Evolutionary conservation across 257 asterid species (phyloP), one percentile per base, ranked within the genome.

Genomic region (Nicotiana noctiflora): DNA sequence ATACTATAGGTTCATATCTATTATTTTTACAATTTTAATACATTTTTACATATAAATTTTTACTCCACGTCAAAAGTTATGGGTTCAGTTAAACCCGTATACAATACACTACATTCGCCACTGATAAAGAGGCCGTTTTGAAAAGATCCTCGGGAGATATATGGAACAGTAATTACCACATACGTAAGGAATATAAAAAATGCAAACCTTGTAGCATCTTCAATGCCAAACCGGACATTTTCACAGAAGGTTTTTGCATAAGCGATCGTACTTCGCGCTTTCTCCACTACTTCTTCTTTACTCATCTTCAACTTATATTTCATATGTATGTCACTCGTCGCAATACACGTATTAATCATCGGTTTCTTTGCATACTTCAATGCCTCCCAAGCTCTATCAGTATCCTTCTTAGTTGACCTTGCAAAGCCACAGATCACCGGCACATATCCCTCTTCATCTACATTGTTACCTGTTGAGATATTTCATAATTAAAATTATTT

Each of bases 251-350:
- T 90, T 89, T 96, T 83, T 8, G 97, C 99, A 82, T 89, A 90
- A 31, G 92, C 99, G 59, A 96, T 97, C 99, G 92, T 93, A 61
- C 88, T 90, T 86, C 90, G 89, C 18, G 99, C 99, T 87, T 87
- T 96, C 75, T 91, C 97, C 21, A 93, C 80, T 79, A 96, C 99
- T 89, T 89, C 83, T 57, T 87, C 92, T 46, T 77, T 92, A 8
- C 90, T 90, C 95, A 85, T 96, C 86, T 92, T 94, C 92, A 94
- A 77, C 97, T 96, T 94, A 84, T 84, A 83, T 80, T 90, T 81
- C 99, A 94, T 91, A 76, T 96, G 99, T 86, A 96, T 92, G 81
- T 89, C 97, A 86, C 99, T 96, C 12, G 99, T 96, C 1, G 99
- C 34, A 31, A 96, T 94, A 85, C 94, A 94, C 31, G 97, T 91